Evolutionary conservation across 257 asterid species (phyloP).

Genomic region (Fraxinus quadrangulata): DNA sequence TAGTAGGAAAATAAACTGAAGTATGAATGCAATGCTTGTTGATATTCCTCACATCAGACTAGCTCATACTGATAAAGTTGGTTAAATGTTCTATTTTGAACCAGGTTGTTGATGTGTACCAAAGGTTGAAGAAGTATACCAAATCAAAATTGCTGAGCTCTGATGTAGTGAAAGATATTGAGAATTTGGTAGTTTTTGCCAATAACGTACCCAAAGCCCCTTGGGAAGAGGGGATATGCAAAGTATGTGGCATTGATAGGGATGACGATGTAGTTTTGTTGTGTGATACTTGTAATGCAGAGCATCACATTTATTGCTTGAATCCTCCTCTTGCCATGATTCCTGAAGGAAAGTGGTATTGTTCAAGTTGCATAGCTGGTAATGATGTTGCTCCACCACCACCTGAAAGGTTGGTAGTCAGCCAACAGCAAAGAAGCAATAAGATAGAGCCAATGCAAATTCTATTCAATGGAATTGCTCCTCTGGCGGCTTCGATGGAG

Average conservation of each 20-base stretch:
- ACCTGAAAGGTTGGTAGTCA: not conserved
- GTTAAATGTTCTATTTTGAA: not conserved
- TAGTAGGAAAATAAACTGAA: no score
- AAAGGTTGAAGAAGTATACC: not conserved
- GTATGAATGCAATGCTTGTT: no score
- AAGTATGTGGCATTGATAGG: conserved; percentile 3
- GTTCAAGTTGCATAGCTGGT: not conserved
- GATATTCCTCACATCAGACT: not conserved
- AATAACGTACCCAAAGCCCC: not conserved
- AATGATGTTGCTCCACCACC: not conserved
- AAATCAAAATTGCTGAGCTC: not conserved
- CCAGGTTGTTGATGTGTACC: not conserved
- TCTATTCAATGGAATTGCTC: not conserved
- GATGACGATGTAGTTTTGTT: not conserved
- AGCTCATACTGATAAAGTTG: not conserved
- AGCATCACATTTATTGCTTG: not conserved
- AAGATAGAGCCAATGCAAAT: not conserved
- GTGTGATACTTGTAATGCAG: conserved; percentile 1
- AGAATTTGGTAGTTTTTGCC: not conserved
- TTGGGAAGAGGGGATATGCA: not conserved
- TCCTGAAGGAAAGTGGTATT: not conserved
- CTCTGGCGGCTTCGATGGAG: not conserved
- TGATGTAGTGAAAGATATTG: not conserved
- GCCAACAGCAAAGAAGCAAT: not conserved
- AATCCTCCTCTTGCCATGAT: not conserved